These are phyloP conservation scores for Casaregolazyma lundiana DNA, from an alignment of 1,139 yeast species.

Conservation along the genomic window DNA sequence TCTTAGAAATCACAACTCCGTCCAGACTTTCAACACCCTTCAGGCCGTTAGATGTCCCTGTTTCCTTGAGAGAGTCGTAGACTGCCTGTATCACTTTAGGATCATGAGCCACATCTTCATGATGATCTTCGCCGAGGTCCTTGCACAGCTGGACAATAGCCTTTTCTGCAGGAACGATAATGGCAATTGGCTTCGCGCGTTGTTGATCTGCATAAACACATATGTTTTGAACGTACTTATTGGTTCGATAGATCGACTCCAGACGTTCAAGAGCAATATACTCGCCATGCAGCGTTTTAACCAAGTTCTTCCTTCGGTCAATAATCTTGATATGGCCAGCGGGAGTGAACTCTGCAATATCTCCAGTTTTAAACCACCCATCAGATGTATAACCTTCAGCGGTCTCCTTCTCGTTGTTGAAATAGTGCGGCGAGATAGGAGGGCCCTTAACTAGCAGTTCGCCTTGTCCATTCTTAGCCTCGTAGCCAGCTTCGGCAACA, in stretches of 20 bases:
- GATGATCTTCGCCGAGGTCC: conserved; percentile 46
- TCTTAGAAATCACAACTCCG: conserved; percentile 74
- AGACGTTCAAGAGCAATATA: conserved; percentile 94
- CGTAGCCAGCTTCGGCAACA: conserved; percentile 88
- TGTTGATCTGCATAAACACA: conserved; percentile 90
- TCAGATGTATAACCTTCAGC: conserved; percentile 69
- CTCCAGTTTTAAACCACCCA: conserved; percentile 97
- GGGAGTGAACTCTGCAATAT: conserved; percentile 88
- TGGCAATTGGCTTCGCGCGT: conserved; percentile 87
- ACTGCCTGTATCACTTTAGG: conserved; percentile 53
- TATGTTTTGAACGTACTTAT: conserved; percentile 67
- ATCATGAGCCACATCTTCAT: conserved; percentile 54
- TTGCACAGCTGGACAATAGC: conserved; percentile 59
- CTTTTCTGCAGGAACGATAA: conserved; percentile 74
- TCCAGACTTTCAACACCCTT: conserved; percentile 80
- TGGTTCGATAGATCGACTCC: conserved; percentile 78
- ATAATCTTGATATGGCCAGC: conserved; percentile 76
- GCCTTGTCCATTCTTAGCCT: conserved; percentile 89
- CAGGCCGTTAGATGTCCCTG: conserved; percentile 80
- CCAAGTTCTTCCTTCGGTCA: conserved; percentile 94
- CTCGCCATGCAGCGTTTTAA: conserved; percentile 95
- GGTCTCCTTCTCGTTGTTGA: conserved; percentile 79
- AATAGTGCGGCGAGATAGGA: conserved; percentile 71
- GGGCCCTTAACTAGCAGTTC: conserved; percentile 79
- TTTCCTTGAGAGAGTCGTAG: conserved; percentile 54